Base-by-base conservation (phyloP, 148 eudicot genomes). In the Mesembryanthemum crystallinum region DNA sequence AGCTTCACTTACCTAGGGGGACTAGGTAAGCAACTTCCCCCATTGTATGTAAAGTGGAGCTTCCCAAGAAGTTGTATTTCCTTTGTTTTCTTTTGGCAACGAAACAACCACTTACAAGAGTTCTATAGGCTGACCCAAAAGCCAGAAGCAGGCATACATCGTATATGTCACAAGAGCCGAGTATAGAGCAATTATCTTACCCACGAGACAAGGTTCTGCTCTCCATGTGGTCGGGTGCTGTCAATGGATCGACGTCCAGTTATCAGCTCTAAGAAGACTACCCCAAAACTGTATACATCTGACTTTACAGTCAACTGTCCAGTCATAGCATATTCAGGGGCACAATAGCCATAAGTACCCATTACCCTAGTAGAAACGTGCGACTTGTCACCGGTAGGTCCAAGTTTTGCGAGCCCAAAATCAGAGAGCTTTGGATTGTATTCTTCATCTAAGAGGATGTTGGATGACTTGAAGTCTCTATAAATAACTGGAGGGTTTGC, bases 301-400 rank as follows among this genome's bases (percentile, higher is more conserved):
- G 97, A 92, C 57, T 92, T 92, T 4, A 89, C 97, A 17, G 97
- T 92, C 87, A 92, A 77, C 65, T 92, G 97, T 28, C 97, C 97
- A 14, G 97, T 92, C 97, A 92, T 92, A 55, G 97, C 97, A 83
- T 92, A 90, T 73, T 92, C 97, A 47, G 97, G 97, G 35, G 97
- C 97, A 83, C 97, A 92, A 68, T 90, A 92, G 15, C 94, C 97
- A 67, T 92, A 92, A 45, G 97, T 92, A 59, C 97, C 97, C 97
- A 92, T 92, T 58, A 92, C 97, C 80, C 97, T 78, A 0, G 97
- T 92, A 37, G 97, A 92, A 63, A 92, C 97, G 77, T 90, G 97
- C 4, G 97, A 90, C 83, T 92, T 92, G 81, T 92, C 97, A 18
- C 97, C 97, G 15, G 97, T 92, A 9, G 97, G 97, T 12, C 97